Conservation (phyloP, 176 grass and related monocot genomes). For the Aegilops umbellulata region DNA sequence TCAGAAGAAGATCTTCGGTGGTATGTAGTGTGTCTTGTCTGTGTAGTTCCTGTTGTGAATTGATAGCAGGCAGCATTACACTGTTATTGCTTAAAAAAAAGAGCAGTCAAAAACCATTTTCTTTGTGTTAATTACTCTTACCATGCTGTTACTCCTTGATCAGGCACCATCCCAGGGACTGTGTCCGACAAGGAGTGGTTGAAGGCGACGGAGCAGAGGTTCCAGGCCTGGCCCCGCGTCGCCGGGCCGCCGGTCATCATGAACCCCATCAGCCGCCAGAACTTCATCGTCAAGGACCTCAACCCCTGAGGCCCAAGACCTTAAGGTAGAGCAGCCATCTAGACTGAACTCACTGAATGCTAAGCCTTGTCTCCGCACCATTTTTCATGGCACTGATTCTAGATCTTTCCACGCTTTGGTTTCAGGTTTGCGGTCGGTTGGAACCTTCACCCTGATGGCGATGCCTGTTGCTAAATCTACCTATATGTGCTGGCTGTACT, state of each 20-base stretch:
- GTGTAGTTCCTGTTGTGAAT: background rate
- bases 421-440: background rate
- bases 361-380: background rate
- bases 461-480: background rate
- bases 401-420: background rate
- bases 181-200: conserved; percentile 79
- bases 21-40: background rate
- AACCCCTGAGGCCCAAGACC: conserved; percentile 37
- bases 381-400: background rate
- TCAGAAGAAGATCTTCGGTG: conserved; percentile 84
- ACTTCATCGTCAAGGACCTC: conserved; percentile 78
- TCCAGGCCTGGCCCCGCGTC: conserved; percentile 82
- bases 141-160: background rate
- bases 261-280: conserved; percentile 93
- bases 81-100: too few relatives aligned
- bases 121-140: background rate
- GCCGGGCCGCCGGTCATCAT: conserved; percentile 78
- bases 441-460: background rate
- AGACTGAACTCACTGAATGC: background rate
- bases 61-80: background rate
- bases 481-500: background rate
- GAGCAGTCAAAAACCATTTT: background rate
- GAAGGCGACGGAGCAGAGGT: conserved; percentile 70
- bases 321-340: background rate
- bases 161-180: conserved; percentile 78